Evolutionary conservation across 805 yeast genomes (phyloP).

Genomic region (Ogataea wickerhamii): DNA sequence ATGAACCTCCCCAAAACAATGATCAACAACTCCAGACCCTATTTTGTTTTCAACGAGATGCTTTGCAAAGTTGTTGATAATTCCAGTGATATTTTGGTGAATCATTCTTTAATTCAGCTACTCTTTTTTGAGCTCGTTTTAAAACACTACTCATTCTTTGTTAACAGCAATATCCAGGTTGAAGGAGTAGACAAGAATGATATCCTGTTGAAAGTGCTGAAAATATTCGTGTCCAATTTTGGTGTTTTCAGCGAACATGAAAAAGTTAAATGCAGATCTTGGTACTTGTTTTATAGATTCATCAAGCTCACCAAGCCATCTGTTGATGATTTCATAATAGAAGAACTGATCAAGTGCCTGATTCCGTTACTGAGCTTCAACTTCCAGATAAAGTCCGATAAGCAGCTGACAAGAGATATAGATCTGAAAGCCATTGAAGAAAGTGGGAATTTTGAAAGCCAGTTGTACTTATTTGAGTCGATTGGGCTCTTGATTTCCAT

Average conservation of each 20-base stretch:
- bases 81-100: constrained; percentile 40
- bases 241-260: constrained; percentile 76
- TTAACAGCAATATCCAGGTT: constrained; percentile 38
- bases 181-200: constrained; percentile 42
- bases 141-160: constrained; percentile 67
- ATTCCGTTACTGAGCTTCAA: constrained; percentile 61
- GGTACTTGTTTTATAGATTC: constrained; percentile 87
- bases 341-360: constrained; percentile 56
- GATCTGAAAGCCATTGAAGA: constrained; percentile 46
- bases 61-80: constrained; percentile 43
- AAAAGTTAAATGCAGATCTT: constrained; percentile 77
- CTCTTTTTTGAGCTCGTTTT: constrained; percentile 81
- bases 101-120: constrained; percentile 80
- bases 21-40: constrained; percentile 63
- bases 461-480: constrained; percentile 80
- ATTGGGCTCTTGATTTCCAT: constrained; percentile 70
- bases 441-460: constrained; percentile 65
- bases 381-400: constrained; percentile 41
- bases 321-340: constrained; percentile 47
- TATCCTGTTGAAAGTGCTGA: constrained; percentile 59
- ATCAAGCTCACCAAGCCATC: constrained; percentile 71
- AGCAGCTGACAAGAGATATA: constrained; percentile 25
- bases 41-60: constrained; percentile 57
- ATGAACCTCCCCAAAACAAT: constrained; percentile 66
- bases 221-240: constrained; percentile 71